Conservation (phyloP, 2,329 filamentous ascomycete genomes). For the Colletotrichum ledebouriae region DNA sequence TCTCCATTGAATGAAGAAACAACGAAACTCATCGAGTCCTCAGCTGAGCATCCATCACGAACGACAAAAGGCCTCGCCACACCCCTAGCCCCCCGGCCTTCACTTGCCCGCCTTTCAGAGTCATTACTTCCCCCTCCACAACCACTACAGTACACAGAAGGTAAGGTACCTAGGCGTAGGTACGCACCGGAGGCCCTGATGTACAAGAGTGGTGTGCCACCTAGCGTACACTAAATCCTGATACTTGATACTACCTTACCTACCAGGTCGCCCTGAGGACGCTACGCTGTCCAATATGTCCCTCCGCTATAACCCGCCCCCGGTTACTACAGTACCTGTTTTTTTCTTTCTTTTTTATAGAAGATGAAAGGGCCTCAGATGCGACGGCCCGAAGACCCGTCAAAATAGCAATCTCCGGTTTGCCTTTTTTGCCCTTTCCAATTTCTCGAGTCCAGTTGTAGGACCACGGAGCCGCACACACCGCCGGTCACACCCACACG, state of each 20-base stretch:
- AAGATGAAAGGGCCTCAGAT: conserved; percentile 26
- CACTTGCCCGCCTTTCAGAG: background rate
- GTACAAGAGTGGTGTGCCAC: too few species aligned
- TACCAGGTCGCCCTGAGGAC: too few species aligned
- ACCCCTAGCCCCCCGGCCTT: background rate
- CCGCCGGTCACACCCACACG: conserved; percentile 6
- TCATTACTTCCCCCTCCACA: too few species aligned
- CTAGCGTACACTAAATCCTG: too few species aligned
- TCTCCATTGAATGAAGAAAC: background rate
- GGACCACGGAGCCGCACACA: conserved; percentile 29
- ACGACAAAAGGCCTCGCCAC: background rate
- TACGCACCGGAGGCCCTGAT: too few species aligned
- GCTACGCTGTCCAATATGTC: too few species aligned
- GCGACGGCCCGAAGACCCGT: conserved; percentile 39
- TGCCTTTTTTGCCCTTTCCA: background rate
- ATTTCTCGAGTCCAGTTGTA: background rate
- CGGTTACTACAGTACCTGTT: too few species aligned
- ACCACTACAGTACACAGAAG: too few species aligned
- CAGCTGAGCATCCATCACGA: conserved; percentile 8
- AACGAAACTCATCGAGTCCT: background rate
- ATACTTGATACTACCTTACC: background rate
- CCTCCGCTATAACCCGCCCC: too few species aligned
- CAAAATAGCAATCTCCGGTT: background rate
- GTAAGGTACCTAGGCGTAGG: too few species aligned
- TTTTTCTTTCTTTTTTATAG: background rate